These are phyloP conservation scores for Pterocarpus santalinus DNA, from an alignment of 306 rosid genomes.

Conservation along the genomic window DNA sequence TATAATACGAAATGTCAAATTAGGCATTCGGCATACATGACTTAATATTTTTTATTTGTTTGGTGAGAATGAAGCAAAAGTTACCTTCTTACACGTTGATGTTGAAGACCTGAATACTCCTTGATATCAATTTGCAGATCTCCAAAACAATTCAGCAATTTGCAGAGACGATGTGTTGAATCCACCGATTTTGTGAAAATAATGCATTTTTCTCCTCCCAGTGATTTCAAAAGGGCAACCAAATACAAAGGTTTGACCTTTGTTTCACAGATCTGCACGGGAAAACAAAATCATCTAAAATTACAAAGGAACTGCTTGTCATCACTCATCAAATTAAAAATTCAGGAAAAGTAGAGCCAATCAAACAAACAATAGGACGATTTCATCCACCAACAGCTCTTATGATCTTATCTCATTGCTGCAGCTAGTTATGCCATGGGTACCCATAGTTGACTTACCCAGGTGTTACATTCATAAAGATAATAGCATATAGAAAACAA, in stretches of 20 bases:
- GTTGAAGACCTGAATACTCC: conserved; percentile 91
- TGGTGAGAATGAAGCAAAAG: conserved; percentile 14
- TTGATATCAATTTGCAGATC: conserved; percentile 72
- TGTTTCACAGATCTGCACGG: conserved; percentile 75
- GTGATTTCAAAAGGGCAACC: conserved; percentile 80
- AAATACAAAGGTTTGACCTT: conserved; percentile 84
- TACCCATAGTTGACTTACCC: not conserved
- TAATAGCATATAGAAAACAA: not conserved
- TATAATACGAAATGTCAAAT: conserved; percentile 4
- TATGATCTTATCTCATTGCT: not conserved
- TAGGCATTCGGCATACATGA: conserved; percentile 14
- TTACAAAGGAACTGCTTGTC: conserved; percentile 17
- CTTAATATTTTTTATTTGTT: conserved; percentile 17
- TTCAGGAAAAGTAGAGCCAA: not conserved
- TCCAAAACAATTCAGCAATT: conserved; percentile 73
- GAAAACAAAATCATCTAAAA: conserved; percentile 28
- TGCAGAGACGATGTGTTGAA: conserved; percentile 87
- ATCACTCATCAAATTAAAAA: conserved; percentile 23
- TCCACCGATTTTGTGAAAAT: conserved; percentile 94
- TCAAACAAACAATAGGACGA: conserved; percentile 4
- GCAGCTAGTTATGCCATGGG: not conserved
- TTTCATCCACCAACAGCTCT: conserved; percentile 1
- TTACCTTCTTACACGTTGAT: conserved; percentile 87
- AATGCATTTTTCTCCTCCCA: conserved; percentile 85
- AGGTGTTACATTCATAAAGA: not conserved